Base-by-base conservation (phyloP, 345 rosid species). In the Euphorbia peplus region DNA sequence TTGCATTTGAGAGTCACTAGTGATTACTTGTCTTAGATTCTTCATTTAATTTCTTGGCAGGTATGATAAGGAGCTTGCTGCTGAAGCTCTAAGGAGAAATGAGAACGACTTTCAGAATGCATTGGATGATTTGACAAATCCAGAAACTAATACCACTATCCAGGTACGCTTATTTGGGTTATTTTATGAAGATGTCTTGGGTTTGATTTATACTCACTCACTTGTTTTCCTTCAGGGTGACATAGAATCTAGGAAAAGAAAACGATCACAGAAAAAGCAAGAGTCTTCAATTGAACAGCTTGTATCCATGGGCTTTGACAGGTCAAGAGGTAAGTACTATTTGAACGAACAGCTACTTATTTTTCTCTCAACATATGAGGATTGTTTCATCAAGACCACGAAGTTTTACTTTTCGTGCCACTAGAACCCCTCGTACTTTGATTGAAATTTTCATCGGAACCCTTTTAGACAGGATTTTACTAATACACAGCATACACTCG, bases 301-400 rank as follows among this genome's bases (percentile, higher is more conserved):
- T 70, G 91, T 91, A 21, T 72, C 85, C 22, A 93, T 91, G 98
- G 98, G 98, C n/a, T 93, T 91, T 71, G 97, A 83, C 75, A 82
- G 89, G 78, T 80, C 86, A 50, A 76, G 66, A 69, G 98, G 98
- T n/a, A n/a, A n/a, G n/a, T 91, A 81, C 28, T 35, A 28, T 56
- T 60, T 18, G 21, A 44, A 57, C 56, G 21, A 44, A 57, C 56
- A 41, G 4, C 39, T 46, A 35, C 21, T 12, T 53, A 13, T 50
- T 58, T 41, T 8, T 52, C 21, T 8, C 42, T 39, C 9, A 39
- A 39, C 42, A 5, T 39, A 39, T n/a, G 42, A 39, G 42, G 42
- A 39, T 39, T 39, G 42, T 39, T 39, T 39, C 42, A 5, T 39
- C 42, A 39, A 39, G 11, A 5, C 42, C 42, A 39, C 11, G 9